Conservation (phyloP, 768 basidiomycete species). For the Termitomyces sp. region DNA sequence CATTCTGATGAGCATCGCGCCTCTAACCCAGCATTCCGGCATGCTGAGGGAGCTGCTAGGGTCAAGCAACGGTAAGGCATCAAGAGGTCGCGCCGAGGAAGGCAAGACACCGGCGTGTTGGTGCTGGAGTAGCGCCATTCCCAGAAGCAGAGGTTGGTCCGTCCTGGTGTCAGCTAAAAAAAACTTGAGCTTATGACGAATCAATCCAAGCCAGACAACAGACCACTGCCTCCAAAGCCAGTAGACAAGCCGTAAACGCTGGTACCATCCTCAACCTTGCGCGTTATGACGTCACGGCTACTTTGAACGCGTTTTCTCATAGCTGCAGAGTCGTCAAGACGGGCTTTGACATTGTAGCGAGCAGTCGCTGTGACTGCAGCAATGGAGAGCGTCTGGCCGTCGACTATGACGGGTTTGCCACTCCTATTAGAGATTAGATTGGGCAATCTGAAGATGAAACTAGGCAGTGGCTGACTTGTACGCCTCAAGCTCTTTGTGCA, state of each 20-base stretch:
- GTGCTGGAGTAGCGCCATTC: slow-evolving; percentile 65
- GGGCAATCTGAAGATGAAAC: not conserved
- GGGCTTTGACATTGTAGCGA: slow-evolving; percentile 32
- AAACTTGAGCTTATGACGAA: not conserved
- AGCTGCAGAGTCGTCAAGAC: slow-evolving; percentile 18
- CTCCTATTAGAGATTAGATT: slow-evolving; percentile 24
- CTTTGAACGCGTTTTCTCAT: slow-evolving; percentile 47
- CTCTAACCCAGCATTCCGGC: slow-evolving; percentile 86
- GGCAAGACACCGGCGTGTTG: slow-evolving; percentile 68
- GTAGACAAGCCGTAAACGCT: slow-evolving; percentile 82
- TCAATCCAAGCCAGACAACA: slow-evolving; percentile 7
- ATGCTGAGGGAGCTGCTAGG: slow-evolving; percentile 62
- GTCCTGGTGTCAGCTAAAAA: slow-evolving; percentile 67
- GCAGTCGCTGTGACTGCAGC: slow-evolving; percentile 51
- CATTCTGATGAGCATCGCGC: slow-evolving; percentile 73
- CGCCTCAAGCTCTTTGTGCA: slow-evolving; percentile 45
- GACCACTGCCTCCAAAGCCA: slow-evolving; percentile 72
- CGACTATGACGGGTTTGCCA: slow-evolving; percentile 43
- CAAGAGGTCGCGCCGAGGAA: slow-evolving; percentile 37
- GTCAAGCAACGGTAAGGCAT: slow-evolving; percentile 61
- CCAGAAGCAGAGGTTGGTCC: slow-evolving; percentile 54
- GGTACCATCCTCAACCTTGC: slow-evolving; percentile 60
- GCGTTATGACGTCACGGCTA: slow-evolving; percentile 60
- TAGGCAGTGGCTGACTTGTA: slow-evolving; percentile 39
- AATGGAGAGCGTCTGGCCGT: slow-evolving; percentile 52